Conservation (phyloP, 345 rosid species). For the Alliaria petiolata region DNA sequence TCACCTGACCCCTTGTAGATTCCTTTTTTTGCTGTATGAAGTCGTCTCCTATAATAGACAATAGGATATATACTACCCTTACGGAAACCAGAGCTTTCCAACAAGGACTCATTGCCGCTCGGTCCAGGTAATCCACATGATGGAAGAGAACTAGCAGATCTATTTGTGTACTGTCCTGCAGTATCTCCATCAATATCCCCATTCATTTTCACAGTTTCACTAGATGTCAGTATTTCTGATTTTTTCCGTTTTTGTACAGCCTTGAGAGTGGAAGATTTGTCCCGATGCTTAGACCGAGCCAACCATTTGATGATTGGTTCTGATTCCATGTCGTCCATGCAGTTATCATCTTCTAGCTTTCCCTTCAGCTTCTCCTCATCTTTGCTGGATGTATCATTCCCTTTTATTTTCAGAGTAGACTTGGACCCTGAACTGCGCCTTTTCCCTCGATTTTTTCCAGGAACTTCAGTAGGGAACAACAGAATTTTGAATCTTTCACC, state of each 20-base stretch:
- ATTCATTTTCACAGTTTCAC: constrained; percentile 28
- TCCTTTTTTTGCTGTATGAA: constrained; percentile 41
- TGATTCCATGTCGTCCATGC: constrained; percentile 62
- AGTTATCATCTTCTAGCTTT: constrained; percentile 49
- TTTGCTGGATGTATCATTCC: constrained; percentile 34
- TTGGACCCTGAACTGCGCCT: constrained; percentile 40
- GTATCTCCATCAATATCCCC: constrained; percentile 33
- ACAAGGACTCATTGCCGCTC: constrained; percentile 34
- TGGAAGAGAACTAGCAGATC: constrained; percentile 33
- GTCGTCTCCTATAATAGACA: constrained; percentile 79
- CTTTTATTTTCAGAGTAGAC: constrained; percentile 33
- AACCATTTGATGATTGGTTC: constrained; percentile 94
- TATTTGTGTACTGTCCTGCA: constrained; percentile 24
- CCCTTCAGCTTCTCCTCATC: constrained; percentile 39
- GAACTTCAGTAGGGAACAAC: constrained; percentile 79
- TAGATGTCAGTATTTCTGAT: constrained; percentile 29
- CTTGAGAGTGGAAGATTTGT: constrained; percentile 52
- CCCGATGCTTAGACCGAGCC: constrained; percentile 54
- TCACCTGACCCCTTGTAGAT: constrained; percentile 18
- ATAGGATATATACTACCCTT: constrained; percentile 52
- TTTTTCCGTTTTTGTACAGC: constrained; percentile 51
- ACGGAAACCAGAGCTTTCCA: constrained; percentile 30
- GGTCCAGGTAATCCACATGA: constrained; percentile 33
- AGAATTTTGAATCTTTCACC: constrained; percentile 85
- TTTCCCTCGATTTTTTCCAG: constrained; percentile 44